phyloP scores from a whole-genome alignment of 768 basidiomycete species.

The Rossbeevera mucosa region DNA sequence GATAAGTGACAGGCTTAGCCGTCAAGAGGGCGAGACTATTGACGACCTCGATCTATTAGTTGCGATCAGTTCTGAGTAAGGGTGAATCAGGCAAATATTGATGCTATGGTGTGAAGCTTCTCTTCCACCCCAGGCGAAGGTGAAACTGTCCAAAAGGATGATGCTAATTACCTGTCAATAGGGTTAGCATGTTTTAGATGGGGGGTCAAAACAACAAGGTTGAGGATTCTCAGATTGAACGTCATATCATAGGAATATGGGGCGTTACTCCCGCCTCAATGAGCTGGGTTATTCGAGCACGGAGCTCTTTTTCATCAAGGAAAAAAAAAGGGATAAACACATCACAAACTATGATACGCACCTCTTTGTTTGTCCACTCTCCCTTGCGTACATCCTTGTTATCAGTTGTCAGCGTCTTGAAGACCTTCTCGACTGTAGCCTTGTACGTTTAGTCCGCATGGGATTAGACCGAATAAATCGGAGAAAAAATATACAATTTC shows the following conservation, averaged over 20 bases:
- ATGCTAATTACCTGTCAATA: slow-evolving; percentile 20
- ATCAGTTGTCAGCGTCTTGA: slow-evolving; percentile 73
- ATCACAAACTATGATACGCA: slow-evolving; percentile 31
- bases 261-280: slow-evolving; percentile 93
- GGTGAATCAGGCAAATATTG: not conserved
- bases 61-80: slow-evolving; percentile 11
- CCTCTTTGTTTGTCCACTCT: slow-evolving; percentile 98
- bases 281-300: slow-evolving; percentile 93
- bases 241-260: slow-evolving; percentile 67
- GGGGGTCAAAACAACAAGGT: not conserved
- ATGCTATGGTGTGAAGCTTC: slow-evolving; percentile 54
- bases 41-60: slow-evolving; percentile 76
- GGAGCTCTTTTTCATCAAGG: slow-evolving; percentile 72
- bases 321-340: slow-evolving; percentile 6
- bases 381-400: slow-evolving; percentile 88
- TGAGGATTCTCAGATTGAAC: slow-evolving; percentile 37
- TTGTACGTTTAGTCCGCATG: slow-evolving; percentile 29
- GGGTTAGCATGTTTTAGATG: slow-evolving; percentile 5
- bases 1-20: slow-evolving; percentile 95
- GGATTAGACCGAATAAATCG: not conserved
- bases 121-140: slow-evolving; percentile 81
- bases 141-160: slow-evolving; percentile 42
- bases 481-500: slow-evolving; percentile 63
- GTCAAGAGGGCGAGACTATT: slow-evolving; percentile 88
- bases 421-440: slow-evolving; percentile 83